Evolutionary conservation across 352 stramenopile genomes (phyloP).

Genomic region (Phytophthora sp.): DNA sequence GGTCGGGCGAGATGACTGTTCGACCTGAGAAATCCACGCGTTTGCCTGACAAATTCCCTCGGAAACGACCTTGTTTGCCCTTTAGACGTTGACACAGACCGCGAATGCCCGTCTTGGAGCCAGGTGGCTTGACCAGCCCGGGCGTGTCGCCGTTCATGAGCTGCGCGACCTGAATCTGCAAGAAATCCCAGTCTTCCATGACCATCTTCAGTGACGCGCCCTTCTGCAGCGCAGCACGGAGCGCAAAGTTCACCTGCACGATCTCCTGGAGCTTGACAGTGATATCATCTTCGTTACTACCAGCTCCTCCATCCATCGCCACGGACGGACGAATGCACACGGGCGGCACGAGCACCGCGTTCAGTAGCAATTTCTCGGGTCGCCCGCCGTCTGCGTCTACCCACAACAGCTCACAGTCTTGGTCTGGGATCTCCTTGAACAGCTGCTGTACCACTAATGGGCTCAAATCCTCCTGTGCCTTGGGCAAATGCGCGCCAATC

Average conservation of each 20-base stretch:
- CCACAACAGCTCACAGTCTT: constrained; percentile 98
- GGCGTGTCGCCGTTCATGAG: constrained; percentile 99
- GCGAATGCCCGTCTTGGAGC: constrained; percentile 94
- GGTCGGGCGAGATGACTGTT: constrained; percentile 99
- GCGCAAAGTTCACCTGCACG: constrained; percentile 97
- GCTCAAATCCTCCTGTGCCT: constrained; percentile 92
- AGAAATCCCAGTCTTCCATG: constrained; percentile 99
- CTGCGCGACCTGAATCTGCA: constrained; percentile 97
- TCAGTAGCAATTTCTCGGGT: constrained; percentile 98
- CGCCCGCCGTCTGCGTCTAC: constrained; percentile 93
- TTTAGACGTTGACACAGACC: constrained; percentile 98
- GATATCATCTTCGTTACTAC: constrained; percentile 98
- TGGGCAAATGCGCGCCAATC: constrained; percentile 81
- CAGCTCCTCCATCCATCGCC: constrained; percentile 95
- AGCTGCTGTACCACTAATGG: constrained; percentile 93
- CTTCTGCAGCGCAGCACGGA: constrained; percentile 94
- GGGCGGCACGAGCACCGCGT: constrained; percentile 97
- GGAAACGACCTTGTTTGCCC: constrained; percentile 97
- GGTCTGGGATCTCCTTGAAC: constrained; percentile 96
- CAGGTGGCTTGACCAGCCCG: constrained; percentile 95
- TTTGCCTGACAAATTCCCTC: constrained; percentile 99
- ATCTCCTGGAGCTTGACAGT: constrained; percentile 99
- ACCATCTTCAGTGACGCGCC: constrained; percentile 98
- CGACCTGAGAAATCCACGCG: constrained; percentile 99
- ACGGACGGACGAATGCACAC: constrained; percentile 99